Base-by-base conservation (phyloP, 768 basidiomycete genomes). In the Boletus tomentosulus region DNA sequence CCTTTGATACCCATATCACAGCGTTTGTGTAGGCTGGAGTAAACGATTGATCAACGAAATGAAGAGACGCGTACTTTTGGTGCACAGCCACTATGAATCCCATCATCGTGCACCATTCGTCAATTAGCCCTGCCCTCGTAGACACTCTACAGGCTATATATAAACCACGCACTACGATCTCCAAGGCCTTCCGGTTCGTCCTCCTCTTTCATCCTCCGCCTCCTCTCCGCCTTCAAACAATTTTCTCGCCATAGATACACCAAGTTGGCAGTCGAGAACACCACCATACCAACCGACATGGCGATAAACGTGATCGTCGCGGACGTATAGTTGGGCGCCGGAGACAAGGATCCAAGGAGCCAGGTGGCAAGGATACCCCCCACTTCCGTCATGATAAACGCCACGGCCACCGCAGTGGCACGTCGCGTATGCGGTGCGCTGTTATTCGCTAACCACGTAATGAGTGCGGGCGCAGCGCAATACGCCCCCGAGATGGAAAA, bases 391-490 rank as follows among this genome's bases (percentile, higher is more conserved):
- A 78, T 72, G 55, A 78, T 80, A 54, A 81, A 80, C 1, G 74
- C 72, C n/a, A 83, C 69, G 11, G 82, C 83, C 46, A 85, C 74
- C 25, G 77, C 73, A 1, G 83, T 84, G 2, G 83, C 85, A 6
- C 84, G 77, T 31, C 82, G 72, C 24, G 72, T 67, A 56, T 83
- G 76, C 0, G 84, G 84, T 6, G 79, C 71, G 5, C 79, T 73
- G 66, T 86, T 86, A 67, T 86, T 85, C 15, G 82, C 75, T 47
- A 74, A 68, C 85, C 85, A 86, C 0, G 84, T 77, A 2, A 74
- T 75, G n/a, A 82, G 62, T 0, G 82, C 71, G 0, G 84, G 82
- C 1, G 77, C 79, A 1, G 74, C 64, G 35, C 74, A 67, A 63
- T 82, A 84, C 0, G 74, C 71, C 6, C 84, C 82, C 0, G 77